Percentiles rank a stretch among this genome's conserved stretches.
Evolutionary conservation across 2,329 filamentous ascomycete genomes (phyloP).

Genomic region (Fusarium multiceps): DNA sequence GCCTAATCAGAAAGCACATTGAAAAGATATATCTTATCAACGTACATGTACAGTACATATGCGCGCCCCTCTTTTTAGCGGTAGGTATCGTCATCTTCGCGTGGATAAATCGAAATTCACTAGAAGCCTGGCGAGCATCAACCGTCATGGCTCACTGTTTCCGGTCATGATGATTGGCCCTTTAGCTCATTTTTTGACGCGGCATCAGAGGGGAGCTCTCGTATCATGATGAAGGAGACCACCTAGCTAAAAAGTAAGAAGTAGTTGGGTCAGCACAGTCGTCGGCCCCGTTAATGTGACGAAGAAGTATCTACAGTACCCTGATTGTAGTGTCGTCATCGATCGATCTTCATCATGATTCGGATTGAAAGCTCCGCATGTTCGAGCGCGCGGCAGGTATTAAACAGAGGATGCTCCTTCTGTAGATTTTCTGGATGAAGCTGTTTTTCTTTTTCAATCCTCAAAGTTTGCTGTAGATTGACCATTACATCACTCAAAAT

Average conservation of each 20-base stretch:
- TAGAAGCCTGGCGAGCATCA: neutral
- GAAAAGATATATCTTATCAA: neutral
- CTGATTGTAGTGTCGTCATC: slow-evolving; percentile 41
- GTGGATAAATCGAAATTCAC: slow-evolving; percentile 3
- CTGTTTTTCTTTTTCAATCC: neutral
- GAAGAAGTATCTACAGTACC: slow-evolving; percentile 19
- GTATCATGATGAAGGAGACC: neutral
- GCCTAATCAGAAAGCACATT: slow-evolving; percentile 1
- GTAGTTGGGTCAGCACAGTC: neutral
- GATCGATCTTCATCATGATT: slow-evolving; percentile 40
- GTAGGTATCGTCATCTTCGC: slow-evolving; percentile 13
- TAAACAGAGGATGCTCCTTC: slow-evolving; percentile 8
- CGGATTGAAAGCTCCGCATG: slow-evolving; percentile 37
- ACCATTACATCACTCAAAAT: slow-evolving; percentile 22
- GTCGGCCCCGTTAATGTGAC: slow-evolving; percentile 34
- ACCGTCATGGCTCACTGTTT: slow-evolving; percentile 9
- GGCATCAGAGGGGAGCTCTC: neutral
- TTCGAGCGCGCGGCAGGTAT: slow-evolving; percentile 4
- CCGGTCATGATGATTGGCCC: slow-evolving; percentile 14
- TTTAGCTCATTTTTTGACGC: neutral
- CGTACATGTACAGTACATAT: neutral
- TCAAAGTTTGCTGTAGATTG: neutral
- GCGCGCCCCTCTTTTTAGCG: slow-evolving; percentile 8
- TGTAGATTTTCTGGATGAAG: neutral
- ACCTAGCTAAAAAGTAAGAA: neutral